phyloP scores from a whole-genome alignment of 306 rosid genomes.

The Acacia acuminata region DNA sequence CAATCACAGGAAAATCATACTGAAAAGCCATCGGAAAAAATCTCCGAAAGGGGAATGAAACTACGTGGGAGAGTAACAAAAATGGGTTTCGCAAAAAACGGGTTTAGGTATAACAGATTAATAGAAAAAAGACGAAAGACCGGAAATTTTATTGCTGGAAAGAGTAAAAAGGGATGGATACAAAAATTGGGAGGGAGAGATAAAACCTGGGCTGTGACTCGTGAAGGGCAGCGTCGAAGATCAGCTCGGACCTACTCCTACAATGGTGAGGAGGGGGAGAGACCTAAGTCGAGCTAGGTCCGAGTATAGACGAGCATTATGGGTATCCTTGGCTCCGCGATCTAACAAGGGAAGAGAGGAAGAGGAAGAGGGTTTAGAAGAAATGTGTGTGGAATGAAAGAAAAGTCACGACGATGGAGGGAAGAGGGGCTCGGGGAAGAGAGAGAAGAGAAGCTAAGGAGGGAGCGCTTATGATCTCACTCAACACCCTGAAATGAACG shows the following conservation, averaged over 20 bases:
- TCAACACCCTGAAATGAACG: neutral
- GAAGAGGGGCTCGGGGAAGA: neutral
- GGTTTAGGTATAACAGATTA: neutral
- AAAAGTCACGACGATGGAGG: neutral
- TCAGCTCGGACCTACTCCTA: slow-evolving; percentile 14
- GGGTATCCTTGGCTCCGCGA: neutral
- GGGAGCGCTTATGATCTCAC: neutral
- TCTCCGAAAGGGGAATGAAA: neutral
- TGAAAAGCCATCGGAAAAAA: neutral
- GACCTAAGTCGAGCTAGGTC: slow-evolving; percentile 1
- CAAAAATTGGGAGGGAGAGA: neutral
- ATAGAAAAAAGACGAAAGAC: neutral
- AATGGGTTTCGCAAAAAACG: slow-evolving; percentile 4
- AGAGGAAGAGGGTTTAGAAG: slow-evolving; percentile 11
- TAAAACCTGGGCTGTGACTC: neutral
- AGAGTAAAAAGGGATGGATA: neutral
- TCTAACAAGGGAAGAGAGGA: neutral
- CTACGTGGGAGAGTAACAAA: neutral
- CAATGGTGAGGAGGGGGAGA: neutral
- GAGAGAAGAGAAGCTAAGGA: neutral
- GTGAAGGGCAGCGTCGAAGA: neutral
- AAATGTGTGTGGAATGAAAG: neutral
- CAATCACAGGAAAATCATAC: neutral
- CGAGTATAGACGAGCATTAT: neutral
- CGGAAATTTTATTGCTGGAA: neutral